Base-by-base conservation (phyloP, 129 eudicot species). In the Chrysanthemum makinoi region DNA sequence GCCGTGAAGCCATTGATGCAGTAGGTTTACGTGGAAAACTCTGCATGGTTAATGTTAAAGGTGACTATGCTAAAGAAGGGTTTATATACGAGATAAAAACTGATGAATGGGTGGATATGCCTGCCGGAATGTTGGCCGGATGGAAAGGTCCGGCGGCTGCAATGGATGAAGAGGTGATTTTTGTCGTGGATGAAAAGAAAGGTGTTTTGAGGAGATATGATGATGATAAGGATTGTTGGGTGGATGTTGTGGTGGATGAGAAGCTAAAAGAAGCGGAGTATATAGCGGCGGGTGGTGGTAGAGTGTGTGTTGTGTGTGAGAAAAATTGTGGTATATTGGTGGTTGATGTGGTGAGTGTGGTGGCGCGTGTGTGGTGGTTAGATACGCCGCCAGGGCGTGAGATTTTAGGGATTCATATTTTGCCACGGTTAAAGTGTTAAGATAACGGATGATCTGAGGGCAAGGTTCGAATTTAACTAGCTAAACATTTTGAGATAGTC, bases 111-210 rank as follows among this genome's bases (percentile, higher is more conserved):
- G 62, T 6, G 62, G 95, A 78, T 16, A 91, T 91, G 97, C 77
- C 86, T 68, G 85, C 73, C 9, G 94, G 94, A 59, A 88, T 91
- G 97, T 66, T 88, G 60, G 74, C 56, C 2, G 97, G 96, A n/a
- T 92, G 98, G 98, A 79, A 69, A 55, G 97, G 97, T 19, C 97
- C 97, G 52, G 93, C 94, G 52, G 84, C 94, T 18, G 75, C 96
- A 2, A 82, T 89, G 88, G 85, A 68, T 1, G 97, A 91, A 57
- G 84, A 91, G 18, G 61, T 24, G 7, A 62, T 91, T 0, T 91
- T 73, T 33, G 77, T 74, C 72, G 91, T 88, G 47, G 96, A 91
- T 65, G 91, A 88, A 47, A 70, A 81, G 1, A 82, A 61, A 78
- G 97, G 98, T 2, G 73, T 70, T 12, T 69, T 91, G 83, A 86